Evolutionary conservation across 306 rosid genomes (phyloP).

Genomic region (Fragaria ananassa): DNA sequence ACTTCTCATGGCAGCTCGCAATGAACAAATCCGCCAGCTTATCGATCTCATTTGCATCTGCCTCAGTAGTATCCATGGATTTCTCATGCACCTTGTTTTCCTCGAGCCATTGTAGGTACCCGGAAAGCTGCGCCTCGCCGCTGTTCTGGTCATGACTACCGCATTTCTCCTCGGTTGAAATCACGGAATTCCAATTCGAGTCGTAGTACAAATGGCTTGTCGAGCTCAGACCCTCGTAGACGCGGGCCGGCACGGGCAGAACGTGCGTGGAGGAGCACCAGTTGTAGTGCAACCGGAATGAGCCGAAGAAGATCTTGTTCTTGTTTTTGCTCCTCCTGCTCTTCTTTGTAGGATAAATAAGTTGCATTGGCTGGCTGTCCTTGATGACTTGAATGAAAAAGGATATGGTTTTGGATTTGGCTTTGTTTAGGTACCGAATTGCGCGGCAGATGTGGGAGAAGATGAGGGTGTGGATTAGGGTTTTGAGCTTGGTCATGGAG

Average conservation of each 20-base stretch:
- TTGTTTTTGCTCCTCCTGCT: slow-evolving; percentile 23
- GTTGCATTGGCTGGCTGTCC: slow-evolving; percentile 29
- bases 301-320: slow-evolving; percentile 57
- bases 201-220: slow-evolving; percentile 35
- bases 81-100: slow-evolving; percentile 35
- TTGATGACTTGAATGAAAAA: slow-evolving; percentile 27
- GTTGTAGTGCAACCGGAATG: slow-evolving; percentile 84
- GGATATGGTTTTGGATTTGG: slow-evolving; percentile 52
- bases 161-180: slow-evolving; percentile 21
- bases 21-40: slow-evolving; percentile 74
- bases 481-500: slow-evolving; percentile 54
- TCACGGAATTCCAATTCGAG: slow-evolving; percentile 34
- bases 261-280: slow-evolving; percentile 76
- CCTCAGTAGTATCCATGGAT: not conserved
- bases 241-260: slow-evolving; percentile 50
- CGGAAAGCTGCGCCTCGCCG: slow-evolving; percentile 48
- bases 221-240: slow-evolving; percentile 33
- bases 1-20: slow-evolving; percentile 71
- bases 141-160: slow-evolving; percentile 11
- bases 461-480: slow-evolving; percentile 54
- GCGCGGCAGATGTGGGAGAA: slow-evolving; percentile 56
- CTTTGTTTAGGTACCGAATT: slow-evolving; percentile 49
- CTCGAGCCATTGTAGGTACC: slow-evolving; percentile 86
- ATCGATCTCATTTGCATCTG: slow-evolving; percentile 54
- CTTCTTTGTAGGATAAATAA: slow-evolving; percentile 14